Base-by-base conservation (phyloP, 2,329 filamentous ascomycete genomes). In the Samsoniella hepiali region DNA sequence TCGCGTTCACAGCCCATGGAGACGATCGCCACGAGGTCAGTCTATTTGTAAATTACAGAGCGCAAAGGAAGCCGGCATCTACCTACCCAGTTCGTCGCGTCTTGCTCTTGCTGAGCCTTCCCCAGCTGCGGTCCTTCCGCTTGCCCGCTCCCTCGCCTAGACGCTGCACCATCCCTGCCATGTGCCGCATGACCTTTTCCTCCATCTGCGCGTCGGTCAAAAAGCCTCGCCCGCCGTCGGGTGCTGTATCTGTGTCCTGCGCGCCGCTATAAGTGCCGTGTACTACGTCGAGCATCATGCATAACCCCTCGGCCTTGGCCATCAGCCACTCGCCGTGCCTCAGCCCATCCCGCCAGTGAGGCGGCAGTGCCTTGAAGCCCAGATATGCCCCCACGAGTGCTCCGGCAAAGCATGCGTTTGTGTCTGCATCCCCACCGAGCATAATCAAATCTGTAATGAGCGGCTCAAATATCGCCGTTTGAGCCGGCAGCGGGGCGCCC, bases 341-440 rank as follows among this genome's bases (percentile, higher is more conserved):
- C 31, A 84, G 72, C 0, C 82, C 82, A 59, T 79, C 72, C 58
- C 76, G 75, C 82, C 82, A 84, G 64, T 82, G 77, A 0, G 73
- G 67, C 0, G 82, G 81, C 4, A 84, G 70, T 1, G 72, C 71
- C 47, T 73, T 75, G 47, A 68, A 81, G 15, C 82, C 82, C 1
- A 83, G 67, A 47, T 78, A 79, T 0, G 75, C 77, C 0, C 82
- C 82, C 0, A 84, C 66, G 0, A 84, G 70, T 0, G 81, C 80
- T 0, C 81, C 82, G 0, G 81, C 81, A 60, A 80, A 81, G 51
- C 80, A 82, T 7, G 80, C 81, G 64, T 84, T 84, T 0, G 82
- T 84, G 65, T 84, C 82, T 3, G 82, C 80, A 65, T 84, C 82
- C 0, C 82, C 2, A 31, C 80, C 82, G 42, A 77, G 74, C 79